Evolutionary conservation across 441 rosid species (phyloP), one percentile per base, ranked within the genome.

Genomic region (Pelargonium cotyledonis): DNA sequence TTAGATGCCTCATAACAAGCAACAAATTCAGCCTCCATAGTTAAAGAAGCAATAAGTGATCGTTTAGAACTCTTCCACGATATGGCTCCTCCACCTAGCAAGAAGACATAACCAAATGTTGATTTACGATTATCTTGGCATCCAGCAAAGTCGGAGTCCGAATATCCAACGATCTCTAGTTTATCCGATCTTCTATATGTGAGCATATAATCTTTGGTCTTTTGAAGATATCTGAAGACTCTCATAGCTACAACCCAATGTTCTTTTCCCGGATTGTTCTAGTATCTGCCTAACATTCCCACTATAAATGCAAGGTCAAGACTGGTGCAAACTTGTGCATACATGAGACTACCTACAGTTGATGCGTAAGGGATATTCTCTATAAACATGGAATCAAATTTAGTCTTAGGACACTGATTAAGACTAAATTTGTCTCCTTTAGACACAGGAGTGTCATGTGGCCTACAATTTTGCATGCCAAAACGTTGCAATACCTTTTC

Each of bases 361-460:
- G 14, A 55, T n/a, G 62, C 62, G 12, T 55, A 55, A 1, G 23
- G 9, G 15, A 55, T 55, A 5, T 55, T 16, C 2, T 16, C 3
- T 9, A 65, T 65, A 2, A n/a, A 7, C 9, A 1, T 9, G 1
- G 11, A 4, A 10, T 65, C 19, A 11, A 38, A 16, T 4, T 47
- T n/a, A 47, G 23, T 66, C 16, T 10, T 23, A 5, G 41, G 69
- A 29, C 60, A 47, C 5, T 68, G 47, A 8, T 4, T 35, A n/a
- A 51, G 21, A 68, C 49, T 53, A 10, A 68, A 68, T 16, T 38
- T 68, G 49, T 68, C 38, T 9, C 58, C 61, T 7, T 66, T 66
- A 18, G 35, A 5, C 8, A 66, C 9, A 10, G 40, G 61, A 8
- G 58, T 26, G 3, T 18, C 60, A 44, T 8, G 5, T 4, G 7